Percentiles rank a stretch among this genome's conserved stretches.
phyloP scores from a whole-genome alignment of 2,329 filamentous ascomycete genomes.

The Mariannaea sp. region DNA sequence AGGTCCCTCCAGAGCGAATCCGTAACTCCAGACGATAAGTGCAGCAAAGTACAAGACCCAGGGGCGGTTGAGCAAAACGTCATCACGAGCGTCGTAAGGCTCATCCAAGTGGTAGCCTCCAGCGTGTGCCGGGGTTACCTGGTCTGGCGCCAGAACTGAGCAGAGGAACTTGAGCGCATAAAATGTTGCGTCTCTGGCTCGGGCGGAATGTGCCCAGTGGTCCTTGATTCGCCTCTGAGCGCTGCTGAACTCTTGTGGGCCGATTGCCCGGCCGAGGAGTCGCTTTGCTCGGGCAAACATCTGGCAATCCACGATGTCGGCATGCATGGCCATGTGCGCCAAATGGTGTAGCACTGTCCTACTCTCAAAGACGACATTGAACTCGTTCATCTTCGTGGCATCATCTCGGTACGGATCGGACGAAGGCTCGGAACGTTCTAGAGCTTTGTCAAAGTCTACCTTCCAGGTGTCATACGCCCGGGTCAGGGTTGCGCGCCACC shows the following conservation, averaged over 20 bases:
- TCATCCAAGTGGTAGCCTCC: constrained; percentile 49
- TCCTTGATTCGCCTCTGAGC: constrained; percentile 86
- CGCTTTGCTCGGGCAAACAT: constrained; percentile 90
- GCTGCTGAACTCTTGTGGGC: constrained; percentile 76
- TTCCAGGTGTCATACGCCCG: constrained; percentile 95
- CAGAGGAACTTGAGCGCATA: constrained; percentile 89
- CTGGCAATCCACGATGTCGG: constrained; percentile 96
- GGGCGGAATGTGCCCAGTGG: constrained; percentile 84
- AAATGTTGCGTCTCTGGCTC: constrained; percentile 87
- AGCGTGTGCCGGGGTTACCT: constrained; percentile 43
- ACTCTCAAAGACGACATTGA: constrained; percentile 76
- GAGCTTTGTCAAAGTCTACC: constrained; percentile 82
- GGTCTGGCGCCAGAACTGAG: constrained; percentile 73
- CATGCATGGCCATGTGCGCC: constrained; percentile 97
- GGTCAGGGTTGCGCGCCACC: constrained; percentile 85
- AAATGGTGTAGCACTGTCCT: constrained; percentile 89
- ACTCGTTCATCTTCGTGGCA: constrained; percentile 64
- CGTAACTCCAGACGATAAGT: constrained; percentile 94
- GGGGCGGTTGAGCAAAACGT: constrained; percentile 86
- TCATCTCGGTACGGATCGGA: constrained; percentile 61
- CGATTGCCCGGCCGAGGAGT: constrained; percentile 84
- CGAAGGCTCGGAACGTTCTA: constrained; percentile 62
- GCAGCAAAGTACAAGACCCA: constrained; percentile 96
- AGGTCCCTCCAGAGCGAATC: constrained; percentile 85
- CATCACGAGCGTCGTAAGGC: constrained; percentile 81